Evolutionary conservation across 2,329 filamentous ascomycete genomes (phyloP).

Genomic region (Fusarium fracticaudum): DNA sequence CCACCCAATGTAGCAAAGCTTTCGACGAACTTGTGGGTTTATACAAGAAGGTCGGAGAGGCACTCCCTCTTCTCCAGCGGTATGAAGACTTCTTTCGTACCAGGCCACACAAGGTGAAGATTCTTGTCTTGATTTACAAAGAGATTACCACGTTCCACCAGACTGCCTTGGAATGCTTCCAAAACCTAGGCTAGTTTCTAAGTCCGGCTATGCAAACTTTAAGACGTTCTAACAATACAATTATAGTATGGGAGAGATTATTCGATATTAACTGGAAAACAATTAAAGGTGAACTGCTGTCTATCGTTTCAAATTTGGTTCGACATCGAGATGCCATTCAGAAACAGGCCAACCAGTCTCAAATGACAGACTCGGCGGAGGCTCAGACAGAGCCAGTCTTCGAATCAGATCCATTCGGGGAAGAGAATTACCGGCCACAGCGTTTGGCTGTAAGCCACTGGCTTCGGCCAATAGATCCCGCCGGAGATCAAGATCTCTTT

Average conservation of each 20-base stretch:
- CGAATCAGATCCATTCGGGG: rapidly evolving
- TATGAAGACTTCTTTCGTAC: background rate
- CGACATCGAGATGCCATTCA: background rate
- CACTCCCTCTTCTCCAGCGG: background rate
- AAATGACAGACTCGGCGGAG: rapidly evolving
- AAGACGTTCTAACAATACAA: rapidly evolving
- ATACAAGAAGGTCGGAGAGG: rapidly evolving
- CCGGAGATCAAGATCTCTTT: background rate
- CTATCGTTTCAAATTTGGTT: rapidly evolving
- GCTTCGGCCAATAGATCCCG: background rate
- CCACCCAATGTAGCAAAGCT: rapidly evolving
- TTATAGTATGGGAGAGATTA: rapidly evolving
- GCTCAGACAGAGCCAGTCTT: rapidly evolving
- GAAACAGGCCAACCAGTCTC: background rate
- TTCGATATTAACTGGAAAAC: background rate
- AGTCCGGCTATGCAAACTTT: rapidly evolving
- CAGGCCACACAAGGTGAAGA: background rate
- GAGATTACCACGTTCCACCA: background rate
- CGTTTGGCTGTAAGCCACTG: background rate
- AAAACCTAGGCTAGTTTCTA: background rate
- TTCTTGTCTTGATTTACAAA: rapidly evolving
- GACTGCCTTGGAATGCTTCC: rapidly evolving
- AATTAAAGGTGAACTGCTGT: rapidly evolving
- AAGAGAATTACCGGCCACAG: rapidly evolving
- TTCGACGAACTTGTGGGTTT: background rate